Evolutionary conservation across 805 yeast genomes (phyloP), one percentile per base, ranked within the genome.

Genomic region (Pichia membranifaciens): DNA sequence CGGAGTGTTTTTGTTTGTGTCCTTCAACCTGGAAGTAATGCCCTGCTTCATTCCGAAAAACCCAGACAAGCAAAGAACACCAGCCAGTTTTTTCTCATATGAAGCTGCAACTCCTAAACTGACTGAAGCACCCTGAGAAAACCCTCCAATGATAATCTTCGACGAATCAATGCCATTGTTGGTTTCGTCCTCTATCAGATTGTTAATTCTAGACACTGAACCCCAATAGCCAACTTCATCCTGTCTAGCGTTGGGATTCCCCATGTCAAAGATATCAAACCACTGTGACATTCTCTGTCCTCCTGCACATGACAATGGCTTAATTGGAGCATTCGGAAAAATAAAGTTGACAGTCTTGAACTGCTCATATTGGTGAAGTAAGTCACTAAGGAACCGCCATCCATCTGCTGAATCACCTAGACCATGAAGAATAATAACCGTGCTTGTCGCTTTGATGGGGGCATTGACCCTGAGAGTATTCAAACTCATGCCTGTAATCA

Each of bases 111-210:
- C 61, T 20, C 86, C 87, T 50, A 86, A 68, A 1, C 93, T 68
- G 10, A 91, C 51, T 1, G 95, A 89, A 42, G 88, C 95, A 47
- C 99, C 99, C 67, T 93, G 99, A 4, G 95, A 84, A 62, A 93
- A 93, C 0, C 99, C 99, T 32, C 98, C 98, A 48, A 93, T 70
- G n/a, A 93, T 70, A 41, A 93, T 84, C 45, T 84, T 77, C 16
- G 78, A 79, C 0, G 84, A 70, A 4, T 77, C 72, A 32, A 85
- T 74, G 9, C 83, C 79, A 6, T 57, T 55, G 8, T 74, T 76
- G 15, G 76, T 68, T 54, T 82, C 80, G 47, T 79, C 79, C 18
- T 73, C 62, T 38, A 84, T 71, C 53, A 74, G 67, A 1, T 57
- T 56, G 43, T 73, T 69, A 21, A 83, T 68, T 3, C 65, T 55